Base-by-base conservation (phyloP, 768 basidiomycete species). In the Phaeolepiota aurea region DNA sequence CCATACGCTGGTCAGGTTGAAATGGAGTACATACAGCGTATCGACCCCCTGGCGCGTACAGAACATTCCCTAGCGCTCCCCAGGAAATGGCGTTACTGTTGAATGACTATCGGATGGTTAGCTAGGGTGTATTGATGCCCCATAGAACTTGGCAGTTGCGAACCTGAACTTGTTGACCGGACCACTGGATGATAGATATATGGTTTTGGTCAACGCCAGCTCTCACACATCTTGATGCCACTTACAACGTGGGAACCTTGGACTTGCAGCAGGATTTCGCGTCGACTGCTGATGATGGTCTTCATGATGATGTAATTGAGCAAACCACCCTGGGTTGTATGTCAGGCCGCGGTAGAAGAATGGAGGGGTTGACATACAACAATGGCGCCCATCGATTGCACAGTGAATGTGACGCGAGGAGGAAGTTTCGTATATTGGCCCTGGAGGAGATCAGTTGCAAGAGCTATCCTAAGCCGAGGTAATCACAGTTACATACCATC, bases 211-310 rank as follows among this genome's bases (percentile, higher is more conserved):
- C n/a, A n/a, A n/a, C n/a, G n/a, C n/a, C n/a, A n/a, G n/a, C n/a
- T n/a, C n/a, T n/a, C n/a, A n/a, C n/a, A n/a, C n/a, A n/a, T n/a
- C n/a, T n/a, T n/a, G n/a, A n/a, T n/a, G n/a, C n/a, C n/a, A n/a
- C n/a, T n/a, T n/a, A n/a, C n/a, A 37, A 74, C 65, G 47, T 74
- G 71, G 1, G 78, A 77, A 21, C 77, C 77, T 48, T 80, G 61
- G 0, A 74, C 66, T 3, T 68, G 71, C 18, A 79, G 56, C 3
- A 82, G 54, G 19, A 76, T 71, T 0, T 67, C 64, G 0, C 66
- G 62, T 35, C 78, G 72, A 28, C 55, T 64, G 38, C 65, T 61
- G 50, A 82, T 66, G 43, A 82, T 74, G 1, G 67, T 66, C 46
- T 74, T 77, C 77, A 79, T 78, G 38, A 82, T 49, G 32, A 78